Evolutionary conservation across 495 filamentous ascomycete species (phyloP).

Genomic region (Xylaria castorea): DNA sequence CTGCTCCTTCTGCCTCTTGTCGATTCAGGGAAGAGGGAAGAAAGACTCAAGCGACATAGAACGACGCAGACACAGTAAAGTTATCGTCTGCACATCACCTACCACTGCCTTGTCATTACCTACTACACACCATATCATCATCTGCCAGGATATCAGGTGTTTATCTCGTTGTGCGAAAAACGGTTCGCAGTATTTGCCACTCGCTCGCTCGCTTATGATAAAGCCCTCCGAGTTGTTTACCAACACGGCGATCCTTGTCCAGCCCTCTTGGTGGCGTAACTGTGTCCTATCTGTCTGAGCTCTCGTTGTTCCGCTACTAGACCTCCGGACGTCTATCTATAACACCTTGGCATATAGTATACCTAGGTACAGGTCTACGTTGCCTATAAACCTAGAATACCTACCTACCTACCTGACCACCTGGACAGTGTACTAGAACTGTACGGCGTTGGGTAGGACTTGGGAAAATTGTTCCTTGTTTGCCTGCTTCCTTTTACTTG

Average conservation of each 20-base stretch:
- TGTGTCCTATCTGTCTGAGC: slow-evolving; percentile 34
- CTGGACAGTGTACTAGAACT: slow-evolving; percentile 11
- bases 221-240: not conserved
- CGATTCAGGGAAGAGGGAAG: not conserved
- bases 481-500: slow-evolving; percentile 30
- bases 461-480: slow-evolving; percentile 16
- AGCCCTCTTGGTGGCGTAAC: slow-evolving; percentile 37
- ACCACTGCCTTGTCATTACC: not conserved
- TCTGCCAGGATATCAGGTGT: not conserved
- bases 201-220: slow-evolving; percentile 22
- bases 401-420: not conserved
- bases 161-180: slow-evolving; percentile 5
- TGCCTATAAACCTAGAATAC: not conserved
- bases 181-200: not conserved
- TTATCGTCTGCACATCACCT: slow-evolving; percentile 2
- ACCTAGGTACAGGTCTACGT: not conserved
- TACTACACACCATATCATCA: not conserved
- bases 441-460: slow-evolving; percentile 13
- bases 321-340: not conserved
- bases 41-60: not conserved
- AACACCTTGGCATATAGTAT: slow-evolving; percentile 5
- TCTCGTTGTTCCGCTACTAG: not conserved
- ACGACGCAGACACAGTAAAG: not conserved
- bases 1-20: slow-evolving; percentile 14
- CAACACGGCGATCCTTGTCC: slow-evolving; percentile 35